Conservation (phyloP, 2,329 filamentous ascomycete species). For the Sarocladiaceae sp. region DNA sequence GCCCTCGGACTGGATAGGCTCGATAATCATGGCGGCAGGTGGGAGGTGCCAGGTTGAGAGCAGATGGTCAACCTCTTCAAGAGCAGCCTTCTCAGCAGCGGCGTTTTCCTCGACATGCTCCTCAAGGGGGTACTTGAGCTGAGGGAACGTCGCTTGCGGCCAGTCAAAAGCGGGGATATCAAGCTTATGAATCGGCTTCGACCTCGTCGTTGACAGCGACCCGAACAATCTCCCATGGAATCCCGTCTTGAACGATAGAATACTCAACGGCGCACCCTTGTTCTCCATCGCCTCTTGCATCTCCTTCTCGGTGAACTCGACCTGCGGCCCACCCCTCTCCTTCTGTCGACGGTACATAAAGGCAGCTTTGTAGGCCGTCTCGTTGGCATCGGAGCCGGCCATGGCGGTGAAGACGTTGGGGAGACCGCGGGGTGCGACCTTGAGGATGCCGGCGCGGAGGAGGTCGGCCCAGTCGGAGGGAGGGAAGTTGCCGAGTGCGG, state of each 20-base stretch:
- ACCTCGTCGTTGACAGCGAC: slow-evolving; percentile 79
- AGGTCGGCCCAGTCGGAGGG: slow-evolving; percentile 76
- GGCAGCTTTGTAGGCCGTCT: slow-evolving; percentile 89
- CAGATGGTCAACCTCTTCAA: slow-evolving; percentile 76
- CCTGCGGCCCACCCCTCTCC: slow-evolving; percentile 69
- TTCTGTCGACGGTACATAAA: slow-evolving; percentile 87
- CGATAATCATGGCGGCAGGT: slow-evolving; percentile 75
- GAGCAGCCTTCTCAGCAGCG: slow-evolving; percentile 71
- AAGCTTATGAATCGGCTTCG: slow-evolving; percentile 90
- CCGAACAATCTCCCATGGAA: slow-evolving; percentile 92
- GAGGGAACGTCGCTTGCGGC: slow-evolving; percentile 83
- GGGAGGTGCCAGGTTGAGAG: slow-evolving; percentile 74
- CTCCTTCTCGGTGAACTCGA: slow-evolving; percentile 76
- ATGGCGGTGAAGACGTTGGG: slow-evolving; percentile 88
- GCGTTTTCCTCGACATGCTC: slow-evolving; percentile 74
- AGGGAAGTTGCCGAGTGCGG: slow-evolving; percentile 86
- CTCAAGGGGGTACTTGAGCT: slow-evolving; percentile 80
- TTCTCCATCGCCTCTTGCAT: slow-evolving; percentile 73
- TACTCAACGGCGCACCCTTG: slow-evolving; percentile 65
- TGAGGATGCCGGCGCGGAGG: slow-evolving; percentile 73
- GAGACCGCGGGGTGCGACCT: slow-evolving; percentile 74
- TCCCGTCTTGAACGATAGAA: slow-evolving; percentile 79
- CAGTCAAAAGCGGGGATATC: slow-evolving; percentile 94
- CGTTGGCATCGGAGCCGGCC: slow-evolving; percentile 87
- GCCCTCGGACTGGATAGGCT: slow-evolving; percentile 90